Percentiles rank a stretch among this genome's conserved stretches.
Conservation (phyloP, 345 rosid genomes). For the Viola odorata region DNA sequence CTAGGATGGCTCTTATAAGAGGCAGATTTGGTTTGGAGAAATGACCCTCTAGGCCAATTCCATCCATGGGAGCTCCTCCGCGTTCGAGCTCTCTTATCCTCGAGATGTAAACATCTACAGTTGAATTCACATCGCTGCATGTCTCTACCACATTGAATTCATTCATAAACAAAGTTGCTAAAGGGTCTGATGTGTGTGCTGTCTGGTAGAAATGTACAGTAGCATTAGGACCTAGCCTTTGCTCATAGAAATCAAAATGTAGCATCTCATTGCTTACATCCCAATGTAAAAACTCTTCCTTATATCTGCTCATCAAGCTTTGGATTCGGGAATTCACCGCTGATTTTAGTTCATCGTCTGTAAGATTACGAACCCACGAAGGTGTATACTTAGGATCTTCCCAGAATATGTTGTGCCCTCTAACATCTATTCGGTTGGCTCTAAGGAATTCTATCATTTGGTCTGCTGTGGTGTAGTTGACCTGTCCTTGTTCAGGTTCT, state of each 20-base stretch:
- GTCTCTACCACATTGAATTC: constrained; percentile 84
- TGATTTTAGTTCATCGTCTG: constrained; percentile 33
- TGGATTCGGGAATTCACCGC: constrained; percentile 57
- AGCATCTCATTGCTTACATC: constrained; percentile 91
- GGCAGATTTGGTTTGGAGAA: constrained; percentile 62
- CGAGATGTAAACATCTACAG: constrained; percentile 53
- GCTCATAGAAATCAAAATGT: constrained; percentile 76
- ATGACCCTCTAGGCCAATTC: constrained; percentile 75
- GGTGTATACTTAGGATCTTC: constrained; percentile 78
- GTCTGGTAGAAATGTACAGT: constrained; percentile 50
- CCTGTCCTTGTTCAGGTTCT: constrained; percentile 59
- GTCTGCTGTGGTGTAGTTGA: constrained; percentile 60
- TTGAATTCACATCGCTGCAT: constrained; percentile 60
- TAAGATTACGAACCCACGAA: constrained; percentile 48
- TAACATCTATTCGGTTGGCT: constrained; percentile 45
- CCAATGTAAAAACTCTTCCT: constrained; percentile 71
- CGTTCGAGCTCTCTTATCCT: constrained; percentile 49
- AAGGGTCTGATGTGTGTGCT: constrained; percentile 56
- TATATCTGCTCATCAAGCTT: constrained; percentile 72
- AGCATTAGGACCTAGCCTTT: constrained; percentile 53
- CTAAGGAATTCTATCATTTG: constrained; percentile 56
- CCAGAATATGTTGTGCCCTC: constrained; percentile 96
- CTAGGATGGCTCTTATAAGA: constrained; percentile 59
- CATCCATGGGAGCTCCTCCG: constrained; percentile 52
- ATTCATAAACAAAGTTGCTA: constrained; percentile 68